Base-by-base conservation (phyloP, 2,329 filamentous ascomycete species). In the Fusarium sp. region DNA sequence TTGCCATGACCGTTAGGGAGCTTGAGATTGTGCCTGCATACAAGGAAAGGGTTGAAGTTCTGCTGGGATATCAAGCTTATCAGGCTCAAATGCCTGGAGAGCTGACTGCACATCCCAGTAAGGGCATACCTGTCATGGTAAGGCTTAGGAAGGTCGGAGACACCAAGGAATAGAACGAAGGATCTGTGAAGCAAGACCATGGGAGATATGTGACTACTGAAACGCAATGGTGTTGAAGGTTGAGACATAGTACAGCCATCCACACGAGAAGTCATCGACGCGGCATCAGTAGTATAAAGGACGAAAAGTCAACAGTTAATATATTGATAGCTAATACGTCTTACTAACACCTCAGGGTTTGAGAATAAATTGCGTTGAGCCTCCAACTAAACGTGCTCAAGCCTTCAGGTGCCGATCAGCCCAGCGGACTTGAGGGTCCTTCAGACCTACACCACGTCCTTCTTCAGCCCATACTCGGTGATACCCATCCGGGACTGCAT, bases 21-120 rank as follows among this genome's bases (percentile, higher is more conserved):
- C 34, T 67, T 6, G 60, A 67, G 3, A 65, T 67, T n/a, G 6
- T 67, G 26, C 60, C 51, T 12, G 30, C 24, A 6, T 67, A 57
- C 7, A 36, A 34, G 2, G 12, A 17, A 3, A 24, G 3, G 6
- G 18, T 26, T 4, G 44, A 28, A 8, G 18, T 13, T 17, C 14
- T 61, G 6, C 22, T 54, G n/a, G 62, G 62, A 2, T 41, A 38
- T 28, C 45, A 52, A n/a, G 55, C 34, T 1, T 67, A 56, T 3
- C 55, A 68, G 32, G 48, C 55, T 1, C n/a, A 50, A 24, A 55
- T 68, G 55, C 30, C 55, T 2, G 50, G 62, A 7, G 55, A 68
- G 15, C 6, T 68, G 8, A 68, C 66, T 0, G 62, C 66, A 1
- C 55, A 67, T 18, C 66, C 63, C 1, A 68, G 62, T 3, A 55